Base-by-base conservation (phyloP, 352 stramenopile genomes). In the Phytophthora gonapodyides region DNA sequence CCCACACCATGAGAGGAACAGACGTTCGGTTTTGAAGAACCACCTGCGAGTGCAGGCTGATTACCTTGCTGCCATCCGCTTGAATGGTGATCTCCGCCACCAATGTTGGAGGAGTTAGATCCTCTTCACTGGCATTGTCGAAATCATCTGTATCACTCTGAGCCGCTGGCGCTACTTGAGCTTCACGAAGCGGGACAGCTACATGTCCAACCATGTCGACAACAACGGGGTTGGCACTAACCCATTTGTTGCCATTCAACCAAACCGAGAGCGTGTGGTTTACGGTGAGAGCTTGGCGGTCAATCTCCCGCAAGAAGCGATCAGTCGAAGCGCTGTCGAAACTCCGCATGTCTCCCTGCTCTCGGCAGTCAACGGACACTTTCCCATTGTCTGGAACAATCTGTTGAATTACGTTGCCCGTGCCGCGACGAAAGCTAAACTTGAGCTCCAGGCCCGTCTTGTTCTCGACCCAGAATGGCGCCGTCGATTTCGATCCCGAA, bases 381-480 rank as follows among this genome's bases (percentile, higher is more conserved):
- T 84, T 89, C 5, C 73, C 69, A 37, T 92, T 79, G 33, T 87
- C 72, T 3, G 71, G 55, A 0, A 94, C 83, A 41, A 77, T 51
- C 64, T 93, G 84, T 59, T 94, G 84, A 50, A 94, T 94, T 5
- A 93, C 71, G 50, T 73, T 91, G 6, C 86, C 83, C 15, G 82
- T 81, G 6, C 87, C 87, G 10, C 87, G 85, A 7, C 85, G 84
- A 66, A 96, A 96, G 53, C 85, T 94, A 57, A 94, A 96, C 48
- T 94, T 93, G 10, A 96, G 60, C 13, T 87, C 77, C 35, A 85
- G 77, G 3, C 87, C 87, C 19, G 87, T 93, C 27, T 87, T 91
- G 69, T 96, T 96, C 50, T 94, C 79, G 55, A 96, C 82, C 87
- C 87, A 96, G 47, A 96, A 96, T n/a, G 87, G 87, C 16, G 87